Percentiles rank a stretch among this genome's conserved stretches.
Conservation (phyloP, 2,329 filamentous ascomycete species). For the Lecanosticta acicola region DNA sequence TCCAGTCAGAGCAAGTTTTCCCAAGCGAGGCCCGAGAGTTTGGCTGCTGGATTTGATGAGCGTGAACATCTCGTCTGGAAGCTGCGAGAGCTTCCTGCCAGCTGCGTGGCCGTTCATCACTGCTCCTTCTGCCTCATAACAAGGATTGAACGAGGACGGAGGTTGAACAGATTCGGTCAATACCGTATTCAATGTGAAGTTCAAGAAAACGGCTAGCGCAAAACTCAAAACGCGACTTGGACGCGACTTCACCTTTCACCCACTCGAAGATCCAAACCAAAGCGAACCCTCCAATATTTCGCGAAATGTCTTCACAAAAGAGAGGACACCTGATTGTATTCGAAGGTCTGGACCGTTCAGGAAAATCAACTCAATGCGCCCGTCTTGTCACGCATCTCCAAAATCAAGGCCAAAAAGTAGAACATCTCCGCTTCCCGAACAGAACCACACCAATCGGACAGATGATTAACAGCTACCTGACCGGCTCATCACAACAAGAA, state of each 20-base stretch:
- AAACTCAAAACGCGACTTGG: not conserved
- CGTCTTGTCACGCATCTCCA: constrained; percentile 54
- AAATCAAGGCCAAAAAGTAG: constrained; percentile 47
- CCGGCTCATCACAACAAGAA: constrained; percentile 64
- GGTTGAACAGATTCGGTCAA: too few relatives aligned
- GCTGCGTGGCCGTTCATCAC: not conserved
- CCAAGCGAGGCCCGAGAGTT: constrained; percentile 56
- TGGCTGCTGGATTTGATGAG: constrained; percentile 35
- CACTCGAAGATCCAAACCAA: too few relatives aligned
- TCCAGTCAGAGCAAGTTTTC: constrained; percentile 57
- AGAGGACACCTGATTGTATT: constrained; percentile 71
- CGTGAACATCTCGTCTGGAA: constrained; percentile 41
- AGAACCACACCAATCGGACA: constrained; percentile 77
- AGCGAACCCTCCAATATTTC: too few relatives aligned
- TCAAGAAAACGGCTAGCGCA: too few relatives aligned
- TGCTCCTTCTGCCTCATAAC: not conserved
- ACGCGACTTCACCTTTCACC: not conserved
- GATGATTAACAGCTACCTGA: constrained; percentile 80
- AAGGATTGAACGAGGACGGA: too few relatives aligned
- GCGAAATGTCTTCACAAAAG: not conserved
- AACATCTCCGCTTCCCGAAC: constrained; percentile 66
- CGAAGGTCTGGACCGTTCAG: constrained; percentile 83
- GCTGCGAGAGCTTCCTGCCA: constrained; percentile 11
- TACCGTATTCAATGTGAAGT: too few relatives aligned
- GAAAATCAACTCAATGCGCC: constrained; percentile 86